Base-by-base conservation (phyloP, 768 basidiomycete species). In the Lentinula sp. region DNA sequence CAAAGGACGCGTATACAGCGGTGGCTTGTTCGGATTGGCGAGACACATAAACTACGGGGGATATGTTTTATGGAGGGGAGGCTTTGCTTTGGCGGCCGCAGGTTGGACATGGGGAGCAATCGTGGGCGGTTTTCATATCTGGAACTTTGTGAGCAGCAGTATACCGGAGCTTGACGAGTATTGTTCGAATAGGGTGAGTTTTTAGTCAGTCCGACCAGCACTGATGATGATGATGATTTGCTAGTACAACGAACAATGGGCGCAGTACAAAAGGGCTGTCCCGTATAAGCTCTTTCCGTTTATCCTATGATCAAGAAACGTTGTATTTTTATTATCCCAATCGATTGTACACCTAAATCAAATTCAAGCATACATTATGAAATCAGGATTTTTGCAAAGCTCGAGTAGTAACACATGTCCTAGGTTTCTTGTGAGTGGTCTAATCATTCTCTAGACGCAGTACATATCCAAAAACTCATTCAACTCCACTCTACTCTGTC, bases 11-110 rank as follows among this genome's bases (percentile, higher is more conserved):
- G 56, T 63, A 13, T 64, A 64, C 40, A 61, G 65, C 28, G 66
- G 65, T 23, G 68, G 69, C 9, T 43, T 69, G 32, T 70, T 69
- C 53, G 65, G 61, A 5, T 37, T 70, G 32, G 68, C 66, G 18
- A 64, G 70, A 13, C 70, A 70, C 49, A 65, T 67, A 8, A 70
- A 70, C 23, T 70, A 67, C 40, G 62, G 64, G 6, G 70, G 70
- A 7, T 68, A 68, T 46, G 56, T 61, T 16, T 60, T 70, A 55
- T 68, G 69, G 68, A 61, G 66, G 42, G 50, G 61, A 2, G 70
- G 69, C 11, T 68, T 65, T 42, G 65, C 66, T 3, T 60, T 68
- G 8, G 58, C 67, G 46, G 45, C 59, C 23, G 57, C 57, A 31
- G 57, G 57, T 10, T 59, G 57, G 57, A 13, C 46, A 49, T 60